Percentiles rank a stretch among this genome's conserved stretches.
phyloP scores from a whole-genome alignment of 1,284 basidiomycete species.

The Naganishia sp. region DNA sequence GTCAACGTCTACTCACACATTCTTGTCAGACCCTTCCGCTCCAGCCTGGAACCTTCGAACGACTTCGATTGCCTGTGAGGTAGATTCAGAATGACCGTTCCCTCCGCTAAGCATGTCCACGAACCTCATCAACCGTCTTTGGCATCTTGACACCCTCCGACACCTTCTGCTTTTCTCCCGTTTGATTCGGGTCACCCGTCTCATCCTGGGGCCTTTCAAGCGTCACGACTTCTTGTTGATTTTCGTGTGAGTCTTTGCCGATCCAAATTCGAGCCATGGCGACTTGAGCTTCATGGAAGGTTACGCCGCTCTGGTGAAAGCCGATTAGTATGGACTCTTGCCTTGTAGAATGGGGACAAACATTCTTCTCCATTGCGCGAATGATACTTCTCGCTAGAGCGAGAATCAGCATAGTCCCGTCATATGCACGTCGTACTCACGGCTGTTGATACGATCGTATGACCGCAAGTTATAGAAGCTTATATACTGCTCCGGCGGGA shows the following conservation, averaged over 20 bases:
- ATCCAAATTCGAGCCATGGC: conserved; percentile 83
- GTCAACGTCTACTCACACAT: conserved; percentile 39
- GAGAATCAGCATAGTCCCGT: not conserved
- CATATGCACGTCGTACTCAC: conserved; percentile 48
- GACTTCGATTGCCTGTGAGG: conserved; percentile 59
- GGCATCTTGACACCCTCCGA: conserved; percentile 59
- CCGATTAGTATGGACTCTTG: not conserved
- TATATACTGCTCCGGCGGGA: conserved; percentile 60
- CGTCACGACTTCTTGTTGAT: conserved; percentile 48
- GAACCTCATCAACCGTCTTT: conserved; percentile 60
- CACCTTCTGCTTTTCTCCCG: conserved; percentile 52
- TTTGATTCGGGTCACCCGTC: conserved; percentile 62
- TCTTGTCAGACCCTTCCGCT: conserved; percentile 51
- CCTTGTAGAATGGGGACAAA: conserved; percentile 24
- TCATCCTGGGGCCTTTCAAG: conserved; percentile 54
- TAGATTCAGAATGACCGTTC: not conserved
- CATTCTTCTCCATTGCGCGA: conserved; percentile 63
- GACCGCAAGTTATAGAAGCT: conserved; percentile 85
- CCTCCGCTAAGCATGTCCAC: not conserved
- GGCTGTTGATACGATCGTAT: conserved; percentile 89
- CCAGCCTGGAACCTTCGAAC: conserved; percentile 68
- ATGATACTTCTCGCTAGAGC: conserved; percentile 21
- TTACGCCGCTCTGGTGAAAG: conserved; percentile 63
- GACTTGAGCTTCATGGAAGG: conserved; percentile 80
- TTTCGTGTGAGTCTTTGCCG: conserved; percentile 55